Conservation (phyloP, 768 basidiomycete species). For the Suillus paluster region DNA sequence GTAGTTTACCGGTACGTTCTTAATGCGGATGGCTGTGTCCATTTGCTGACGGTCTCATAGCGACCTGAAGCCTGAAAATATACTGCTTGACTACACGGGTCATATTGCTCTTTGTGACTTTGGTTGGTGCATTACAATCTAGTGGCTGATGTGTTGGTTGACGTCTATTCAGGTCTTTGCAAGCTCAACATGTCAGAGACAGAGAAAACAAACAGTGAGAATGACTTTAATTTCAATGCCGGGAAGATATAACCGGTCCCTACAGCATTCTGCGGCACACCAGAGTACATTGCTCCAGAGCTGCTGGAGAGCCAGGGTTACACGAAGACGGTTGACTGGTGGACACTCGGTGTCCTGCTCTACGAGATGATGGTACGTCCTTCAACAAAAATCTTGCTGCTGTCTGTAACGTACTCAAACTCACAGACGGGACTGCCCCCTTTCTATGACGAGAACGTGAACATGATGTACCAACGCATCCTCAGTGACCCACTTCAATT, state of each 20-base stretch:
- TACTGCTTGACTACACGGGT: constrained; percentile 94
- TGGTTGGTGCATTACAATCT: constrained; percentile 45
- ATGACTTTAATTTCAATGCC: neutral
- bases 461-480: constrained; percentile 97
- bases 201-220: constrained; percentile 94
- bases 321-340: constrained; percentile 99
- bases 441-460: constrained; percentile 99
- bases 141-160: constrained; percentile 8
- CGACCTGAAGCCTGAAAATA: constrained; percentile 98
- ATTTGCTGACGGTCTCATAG: constrained; percentile 40
- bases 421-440: constrained; percentile 90
- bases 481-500: constrained; percentile 92
- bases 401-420: constrained; percentile 9
- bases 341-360: constrained; percentile 94
- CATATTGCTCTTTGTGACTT: constrained; percentile 99
- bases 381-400: neutral
- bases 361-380: constrained; percentile 91
- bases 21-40: neutral
- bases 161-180: constrained; percentile 62
- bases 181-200: constrained; percentile 97
- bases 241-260: constrained; percentile 11
- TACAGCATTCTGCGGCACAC: constrained; percentile 95
- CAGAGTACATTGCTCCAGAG: constrained; percentile 98
- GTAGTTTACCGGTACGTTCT: constrained; percentile 88
- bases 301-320: constrained; percentile 96